Evolutionary conservation across 345 rosid species (phyloP).

Genomic region (Combretum micranthum): DNA sequence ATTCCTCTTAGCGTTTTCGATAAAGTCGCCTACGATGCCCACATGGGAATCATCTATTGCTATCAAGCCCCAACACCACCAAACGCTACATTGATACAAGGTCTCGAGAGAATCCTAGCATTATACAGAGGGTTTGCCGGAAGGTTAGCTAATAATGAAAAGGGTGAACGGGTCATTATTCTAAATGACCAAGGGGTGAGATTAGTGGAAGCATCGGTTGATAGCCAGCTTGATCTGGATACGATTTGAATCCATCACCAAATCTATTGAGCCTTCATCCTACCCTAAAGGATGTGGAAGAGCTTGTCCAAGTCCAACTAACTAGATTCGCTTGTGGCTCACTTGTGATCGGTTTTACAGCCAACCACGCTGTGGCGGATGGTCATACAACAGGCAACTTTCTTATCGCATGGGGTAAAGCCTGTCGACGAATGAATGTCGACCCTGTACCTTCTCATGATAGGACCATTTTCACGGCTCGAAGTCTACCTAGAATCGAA

Average conservation of each 20-base stretch:
- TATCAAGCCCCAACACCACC: conserved; percentile 19
- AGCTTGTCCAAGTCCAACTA: conserved; percentile 26
- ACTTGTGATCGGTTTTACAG: conserved; percentile 21
- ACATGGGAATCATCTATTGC: conserved; percentile 22
- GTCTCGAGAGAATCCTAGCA: conserved; percentile 16
- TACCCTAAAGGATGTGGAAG: conserved; percentile 21
- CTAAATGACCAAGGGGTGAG: conserved; percentile 23
- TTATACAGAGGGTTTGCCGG: conserved; percentile 24
- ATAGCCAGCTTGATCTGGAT: conserved; percentile 10
- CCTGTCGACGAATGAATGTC: conserved; percentile 21
- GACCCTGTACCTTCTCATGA: conserved; percentile 13
- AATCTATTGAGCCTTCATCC: conserved; percentile 20
- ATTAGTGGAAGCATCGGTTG: conserved; percentile 19
- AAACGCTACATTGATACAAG: conserved; percentile 11
- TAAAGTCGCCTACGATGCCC: conserved; percentile 15
- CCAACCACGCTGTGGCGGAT: conserved; percentile 26
- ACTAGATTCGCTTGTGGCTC: conserved; percentile 30
- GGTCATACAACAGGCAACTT: conserved; percentile 26
- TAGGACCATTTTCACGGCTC: conserved; percentile 16
- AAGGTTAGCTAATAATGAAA: conserved; percentile 16
- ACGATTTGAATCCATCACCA: conserved; percentile 22
- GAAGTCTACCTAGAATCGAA: conserved; percentile 13
- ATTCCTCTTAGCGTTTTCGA: conserved; percentile 17
- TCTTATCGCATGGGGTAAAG: conserved; percentile 29
- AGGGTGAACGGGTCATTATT: conserved; percentile 18